A percentile compares a stretch with the other conserved stretches of the same genome.
phyloP scores from a whole-genome alignment of 257 asterid genomes.

The Buddleja alternifolia region DNA sequence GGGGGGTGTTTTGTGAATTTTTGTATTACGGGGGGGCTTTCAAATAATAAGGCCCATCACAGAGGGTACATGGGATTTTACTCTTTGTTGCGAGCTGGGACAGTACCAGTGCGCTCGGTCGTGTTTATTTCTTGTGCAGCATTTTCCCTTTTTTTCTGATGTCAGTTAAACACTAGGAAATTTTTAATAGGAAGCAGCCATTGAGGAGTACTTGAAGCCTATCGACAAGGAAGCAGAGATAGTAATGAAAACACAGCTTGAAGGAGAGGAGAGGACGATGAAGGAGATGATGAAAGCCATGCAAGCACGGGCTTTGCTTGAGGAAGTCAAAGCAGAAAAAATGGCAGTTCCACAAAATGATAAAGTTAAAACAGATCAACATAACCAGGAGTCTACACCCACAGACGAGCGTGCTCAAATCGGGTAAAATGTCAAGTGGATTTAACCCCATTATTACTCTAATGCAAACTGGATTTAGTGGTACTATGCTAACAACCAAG shows the following conservation, averaged over 20 bases:
- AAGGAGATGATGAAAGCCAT: conserved; percentile 61
- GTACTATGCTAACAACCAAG: too few relatives aligned
- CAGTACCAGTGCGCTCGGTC: not conserved
- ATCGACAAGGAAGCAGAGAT: conserved; percentile 80
- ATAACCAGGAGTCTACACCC: not conserved
- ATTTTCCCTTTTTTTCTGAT: not conserved
- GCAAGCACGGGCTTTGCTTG: conserved; percentile 70
- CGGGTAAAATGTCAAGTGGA: not conserved
- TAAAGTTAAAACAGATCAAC: not conserved
- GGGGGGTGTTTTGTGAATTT: too few relatives aligned
- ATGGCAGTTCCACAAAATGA: conserved; percentile 35
- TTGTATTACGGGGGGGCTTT: too few relatives aligned
- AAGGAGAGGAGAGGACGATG: conserved; percentile 75
- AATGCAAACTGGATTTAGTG: too few relatives aligned
- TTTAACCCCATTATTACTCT: too few relatives aligned
- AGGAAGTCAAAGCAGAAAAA: conserved; percentile 62
- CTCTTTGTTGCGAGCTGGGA: too few relatives aligned
- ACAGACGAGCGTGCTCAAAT: not conserved
- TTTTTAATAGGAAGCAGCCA: conserved; percentile 67
- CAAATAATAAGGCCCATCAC: too few relatives aligned
- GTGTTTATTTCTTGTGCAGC: not conserved
- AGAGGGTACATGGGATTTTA: too few relatives aligned
- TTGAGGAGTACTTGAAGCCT: conserved; percentile 84
- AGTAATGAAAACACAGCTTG: conserved; percentile 78
- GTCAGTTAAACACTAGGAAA: conserved; percentile 21